phyloP scores from a whole-genome alignment of 192 early-diverging fungal species.

The Ambispora gerdemannii region DNA sequence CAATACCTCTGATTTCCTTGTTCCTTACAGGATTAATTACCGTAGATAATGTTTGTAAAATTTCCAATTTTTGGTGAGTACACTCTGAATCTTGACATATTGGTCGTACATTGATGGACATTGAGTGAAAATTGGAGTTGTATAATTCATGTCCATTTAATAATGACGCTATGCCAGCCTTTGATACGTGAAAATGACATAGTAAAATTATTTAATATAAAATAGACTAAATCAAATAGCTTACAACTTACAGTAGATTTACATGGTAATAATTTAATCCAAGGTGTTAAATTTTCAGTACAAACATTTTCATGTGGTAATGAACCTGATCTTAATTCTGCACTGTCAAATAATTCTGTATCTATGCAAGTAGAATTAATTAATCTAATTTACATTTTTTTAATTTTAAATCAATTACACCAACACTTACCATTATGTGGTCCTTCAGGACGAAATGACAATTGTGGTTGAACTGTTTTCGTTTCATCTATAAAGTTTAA shows the following conservation, averaged over 20 bases:
- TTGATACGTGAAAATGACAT: neutral
- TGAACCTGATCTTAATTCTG: conserved; percentile 66
- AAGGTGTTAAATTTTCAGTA: conserved; percentile 97
- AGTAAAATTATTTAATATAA: neutral
- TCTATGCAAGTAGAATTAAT: too few species aligned
- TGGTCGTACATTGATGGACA: conserved; percentile 69
- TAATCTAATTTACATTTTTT: too few species aligned
- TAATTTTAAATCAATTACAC: too few species aligned
- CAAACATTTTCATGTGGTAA: conserved; percentile 93
- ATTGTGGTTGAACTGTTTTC: conserved; percentile 59
- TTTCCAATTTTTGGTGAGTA: conserved; percentile 48
- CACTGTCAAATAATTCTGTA: conserved; percentile 17
- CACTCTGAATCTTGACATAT: conserved; percentile 49
- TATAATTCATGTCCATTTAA: conserved; percentile 91
- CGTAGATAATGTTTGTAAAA: conserved; percentile 74
- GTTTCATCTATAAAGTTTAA: conserved; percentile 88
- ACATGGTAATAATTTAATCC: conserved; percentile 94
- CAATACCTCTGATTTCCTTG: conserved; percentile 43
- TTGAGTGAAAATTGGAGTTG: conserved; percentile 88
- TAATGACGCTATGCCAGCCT: conserved; percentile 83
- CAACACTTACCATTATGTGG: conserved; percentile 38
- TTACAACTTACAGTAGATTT: conserved; percentile 62
- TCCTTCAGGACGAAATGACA: conserved; percentile 53
- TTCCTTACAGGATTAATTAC: conserved; percentile 72
- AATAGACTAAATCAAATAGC: neutral